Base-by-base conservation (phyloP, 129 eudicot species). In the Escallonia rubra region DNA sequence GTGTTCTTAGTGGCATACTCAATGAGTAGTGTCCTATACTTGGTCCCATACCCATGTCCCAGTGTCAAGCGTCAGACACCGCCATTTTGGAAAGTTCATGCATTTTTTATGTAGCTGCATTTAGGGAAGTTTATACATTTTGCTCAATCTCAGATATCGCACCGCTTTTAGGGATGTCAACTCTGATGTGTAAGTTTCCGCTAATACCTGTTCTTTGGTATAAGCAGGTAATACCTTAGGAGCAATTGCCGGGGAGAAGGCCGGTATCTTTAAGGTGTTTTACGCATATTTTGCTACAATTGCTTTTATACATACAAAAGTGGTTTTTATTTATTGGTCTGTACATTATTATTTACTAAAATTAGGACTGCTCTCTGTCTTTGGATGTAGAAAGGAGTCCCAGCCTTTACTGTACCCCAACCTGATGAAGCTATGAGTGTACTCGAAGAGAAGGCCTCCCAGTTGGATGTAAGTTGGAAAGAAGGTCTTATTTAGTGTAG, bases 391-490 rank as follows among this genome's bases (percentile, higher is more conserved):
- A 73, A 65, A 65, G 91, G 89, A 66, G 85, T 88, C 70, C 95
- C 96, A 38, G 98, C 96, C 59, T 92, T 86, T 76, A 92, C 96
- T 40, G 98, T 88, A 55, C 84, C 86, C 65, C 98, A 92, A 70
- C 98, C 95, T 34, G 87, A 83, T 57, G 98, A 92, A 86, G 98
- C 98, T 61, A 83, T 88, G 98, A 61, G 42, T n/a, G 95, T 86
- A 63, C 98, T 92, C 57, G 81, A 77, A 67, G 78, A 88, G 59
- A 83, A 79, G 68, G 95, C 96, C 68, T 70, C 86, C 58, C 69
- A 71, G 63, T 77, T 92, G 71, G 81, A 86, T 65, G 98, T 92
- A 79, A 88, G 91, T 76, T 73, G 59, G 34, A 67, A 15, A 23
- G 34, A 23, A 23, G 34, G 34, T 23, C 34, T 53, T 13, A 41